Evolutionary conservation across 2,329 filamentous ascomycete genomes (phyloP), one percentile per base, ranked within the genome.

Genomic region (Aspergillus neoniger): DNA sequence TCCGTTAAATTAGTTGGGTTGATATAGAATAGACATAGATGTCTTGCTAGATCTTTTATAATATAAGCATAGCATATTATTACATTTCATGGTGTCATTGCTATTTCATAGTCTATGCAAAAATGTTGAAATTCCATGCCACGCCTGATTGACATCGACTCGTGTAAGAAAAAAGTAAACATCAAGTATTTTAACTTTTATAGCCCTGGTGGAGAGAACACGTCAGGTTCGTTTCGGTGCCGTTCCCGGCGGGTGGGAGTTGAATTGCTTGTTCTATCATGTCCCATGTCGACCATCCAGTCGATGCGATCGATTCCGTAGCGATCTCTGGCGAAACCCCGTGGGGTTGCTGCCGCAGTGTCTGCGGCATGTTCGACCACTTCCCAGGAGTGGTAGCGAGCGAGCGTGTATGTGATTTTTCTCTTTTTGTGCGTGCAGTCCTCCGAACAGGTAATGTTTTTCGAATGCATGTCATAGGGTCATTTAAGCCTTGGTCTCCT

Each of bases 401-500:
- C 21, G n/a, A 19, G 53, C n/a, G 21, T 17, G 10, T 30, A 28
- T 44, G 38, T 28, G 30, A 10, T 44, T 55, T 53, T 55, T 55
- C 25, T 47, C 7, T 32, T 44, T 55, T 32, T 55, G 53, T 47
- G 39, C n/a, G 25, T 38, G 32, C 30, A 39, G 32, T 39, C 17
- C 32, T 39, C 28, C 38, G n/a, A 47, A 48, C 23, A 53, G 61
- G 17, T 39, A 52, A 55, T 54, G 23, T 47, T 48, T 53, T 60
- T 49, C 41, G 39, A 36, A 36, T 58, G 52, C 39, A 30, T 55
- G 21, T 55, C 17, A 32, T 32, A 61, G 61, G 43, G 41, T 55
- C 51, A 55, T 58, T 58, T 56, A 50, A 50, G 36, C 54, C 63
- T 67, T 70, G 64, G 74, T 71, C 58, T 77, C 76, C 74, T 89